Evolutionary conservation across 1,139 yeast genomes (phyloP).

Genomic region (Pichia sp.): DNA sequence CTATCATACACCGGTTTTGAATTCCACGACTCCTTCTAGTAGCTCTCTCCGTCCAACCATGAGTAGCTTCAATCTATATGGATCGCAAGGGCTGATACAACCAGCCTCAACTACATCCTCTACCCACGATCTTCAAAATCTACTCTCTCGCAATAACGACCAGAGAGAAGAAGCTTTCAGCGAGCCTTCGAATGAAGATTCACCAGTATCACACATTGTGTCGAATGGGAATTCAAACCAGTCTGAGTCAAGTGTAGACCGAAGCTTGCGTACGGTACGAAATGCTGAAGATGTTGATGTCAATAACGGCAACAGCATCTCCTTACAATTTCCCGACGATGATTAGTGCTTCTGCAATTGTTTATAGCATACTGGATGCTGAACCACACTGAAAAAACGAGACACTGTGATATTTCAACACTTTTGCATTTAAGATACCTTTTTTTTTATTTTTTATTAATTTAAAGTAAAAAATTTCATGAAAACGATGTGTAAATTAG

Average conservation of each 20-base stretch:
- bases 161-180: neutral
- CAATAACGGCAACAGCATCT: slow-evolving; percentile 18
- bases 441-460: neutral
- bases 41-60: slow-evolving; percentile 16
- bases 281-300: slow-evolving; percentile 11
- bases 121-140: slow-evolving; percentile 11
- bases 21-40: slow-evolving; percentile 14
- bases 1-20: slow-evolving; percentile 27
- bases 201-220: neutral
- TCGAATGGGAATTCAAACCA: neutral
- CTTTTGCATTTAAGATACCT: neutral
- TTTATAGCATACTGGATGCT: neutral
- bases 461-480: neutral
- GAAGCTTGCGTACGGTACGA: slow-evolving; percentile 1
- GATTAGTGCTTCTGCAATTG: slow-evolving; percentile 1
- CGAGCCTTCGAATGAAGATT: neutral
- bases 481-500: neutral
- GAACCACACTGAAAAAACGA: neutral
- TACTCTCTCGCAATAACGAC: neutral
- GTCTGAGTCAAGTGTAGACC: neutral
- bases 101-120: slow-evolving; percentile 6
- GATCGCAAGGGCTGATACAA: slow-evolving; percentile 16
- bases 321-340: slow-evolving; percentile 17
- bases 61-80: slow-evolving; percentile 20
- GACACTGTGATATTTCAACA: neutral